phyloP scores from a whole-genome alignment of 176 grass and related monocot species.

The Oropetium thomaeum region DNA sequence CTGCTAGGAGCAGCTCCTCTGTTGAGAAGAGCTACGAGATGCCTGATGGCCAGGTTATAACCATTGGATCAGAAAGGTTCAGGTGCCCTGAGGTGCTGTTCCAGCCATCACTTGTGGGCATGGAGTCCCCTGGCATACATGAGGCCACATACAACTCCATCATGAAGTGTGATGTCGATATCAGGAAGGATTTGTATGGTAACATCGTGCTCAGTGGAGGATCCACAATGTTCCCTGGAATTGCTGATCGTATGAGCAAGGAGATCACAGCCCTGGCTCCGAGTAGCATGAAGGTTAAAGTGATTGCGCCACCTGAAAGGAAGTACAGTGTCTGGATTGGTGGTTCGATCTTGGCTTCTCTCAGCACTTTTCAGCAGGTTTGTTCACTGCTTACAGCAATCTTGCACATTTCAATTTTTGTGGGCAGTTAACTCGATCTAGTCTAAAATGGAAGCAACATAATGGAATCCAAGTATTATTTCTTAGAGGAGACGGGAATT shows the following conservation, averaged over 20 bases:
- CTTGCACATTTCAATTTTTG: neutral
- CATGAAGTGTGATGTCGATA: slow-evolving; percentile 89
- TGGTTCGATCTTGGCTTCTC: slow-evolving; percentile 80
- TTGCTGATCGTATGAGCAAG: slow-evolving; percentile 85
- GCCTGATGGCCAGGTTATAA: slow-evolving; percentile 87
- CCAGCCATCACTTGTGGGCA: slow-evolving; percentile 82
- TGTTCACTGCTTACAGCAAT: neutral
- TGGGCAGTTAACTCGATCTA: neutral
- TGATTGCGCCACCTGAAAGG: slow-evolving; percentile 79
- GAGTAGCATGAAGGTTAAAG: slow-evolving; percentile 87
- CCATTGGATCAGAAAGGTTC: slow-evolving; percentile 81
- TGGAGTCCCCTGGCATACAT: slow-evolving; percentile 72
- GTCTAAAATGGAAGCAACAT: neutral
- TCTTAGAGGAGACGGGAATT: neutral
- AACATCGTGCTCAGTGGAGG: slow-evolving; percentile 83
- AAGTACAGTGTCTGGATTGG: slow-evolving; percentile 93
- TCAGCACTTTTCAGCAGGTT: slow-evolving; percentile 92
- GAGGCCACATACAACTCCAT: slow-evolving; percentile 85
- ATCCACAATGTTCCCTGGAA: slow-evolving; percentile 89
- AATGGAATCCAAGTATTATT: neutral
- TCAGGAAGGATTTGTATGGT: slow-evolving; percentile 74
- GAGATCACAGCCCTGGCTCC: slow-evolving; percentile 73
- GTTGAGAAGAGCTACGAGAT: slow-evolving; percentile 85
- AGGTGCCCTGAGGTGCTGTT: slow-evolving; percentile 83
- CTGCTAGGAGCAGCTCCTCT: slow-evolving; percentile 67